Percentiles rank a stretch among this genome's conserved stretches.
These are phyloP conservation scores for Epithele typhae DNA, from an alignment of 768 basidiomycete species.

Conservation along the genomic window DNA sequence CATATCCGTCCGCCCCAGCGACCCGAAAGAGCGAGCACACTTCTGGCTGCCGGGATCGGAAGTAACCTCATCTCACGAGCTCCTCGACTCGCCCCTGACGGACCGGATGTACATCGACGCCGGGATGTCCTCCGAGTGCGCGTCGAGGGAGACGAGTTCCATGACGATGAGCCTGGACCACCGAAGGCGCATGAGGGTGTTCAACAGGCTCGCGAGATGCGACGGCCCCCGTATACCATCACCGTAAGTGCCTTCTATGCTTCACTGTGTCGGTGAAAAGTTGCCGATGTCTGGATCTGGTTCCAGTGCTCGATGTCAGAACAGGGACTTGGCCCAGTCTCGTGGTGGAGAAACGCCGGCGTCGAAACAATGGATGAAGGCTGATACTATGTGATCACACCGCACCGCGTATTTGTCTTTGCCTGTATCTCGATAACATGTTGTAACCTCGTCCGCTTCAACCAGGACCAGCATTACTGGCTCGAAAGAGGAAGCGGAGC, in stretches of 20 bases:
- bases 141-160: slow-evolving; percentile 79
- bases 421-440: too few species aligned
- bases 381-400: too few species aligned
- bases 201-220: slow-evolving; percentile 44
- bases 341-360: slow-evolving; percentile 66
- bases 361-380: slow-evolving; percentile 40
- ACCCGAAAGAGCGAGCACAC: slow-evolving; percentile 76
- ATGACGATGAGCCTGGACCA: slow-evolving; percentile 83
- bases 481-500: too few species aligned
- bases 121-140: slow-evolving; percentile 71
- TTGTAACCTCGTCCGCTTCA: too few species aligned
- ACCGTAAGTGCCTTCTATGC: slow-evolving; percentile 46
- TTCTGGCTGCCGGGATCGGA: slow-evolving; percentile 73
- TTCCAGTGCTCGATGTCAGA: slow-evolving; percentile 80
- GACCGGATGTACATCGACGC: slow-evolving; percentile 81
- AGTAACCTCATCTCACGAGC: slow-evolving; percentile 48
- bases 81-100: slow-evolving; percentile 62
- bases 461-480: too few species aligned
- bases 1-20: slow-evolving; percentile 37
- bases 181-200: slow-evolving; percentile 73
- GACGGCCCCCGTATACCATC: slow-evolving; percentile 63
- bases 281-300: background rate
- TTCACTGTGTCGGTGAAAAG: background rate
- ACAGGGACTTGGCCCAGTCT: slow-evolving; percentile 71
- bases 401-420: too few species aligned